Conservation (phyloP, 306 rosid species). For the Carpinus viminea region DNA sequence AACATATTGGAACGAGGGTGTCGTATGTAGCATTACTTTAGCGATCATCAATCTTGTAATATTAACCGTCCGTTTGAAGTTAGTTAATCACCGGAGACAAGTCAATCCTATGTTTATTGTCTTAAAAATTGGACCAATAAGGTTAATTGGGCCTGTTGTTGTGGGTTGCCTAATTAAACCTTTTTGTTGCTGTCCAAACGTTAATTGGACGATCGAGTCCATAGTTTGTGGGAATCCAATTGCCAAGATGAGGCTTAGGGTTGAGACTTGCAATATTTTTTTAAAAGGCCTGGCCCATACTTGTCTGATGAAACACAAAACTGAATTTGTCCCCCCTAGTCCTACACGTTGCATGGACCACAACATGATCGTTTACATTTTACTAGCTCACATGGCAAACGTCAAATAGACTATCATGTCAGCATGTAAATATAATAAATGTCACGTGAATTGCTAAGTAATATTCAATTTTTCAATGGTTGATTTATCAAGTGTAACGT, state of each 20-base stretch:
- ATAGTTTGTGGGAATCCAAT: background rate
- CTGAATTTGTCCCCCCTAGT: background rate
- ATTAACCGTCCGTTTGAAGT: background rate
- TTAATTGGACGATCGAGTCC: background rate
- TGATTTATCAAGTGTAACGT: no score
- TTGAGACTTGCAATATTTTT: background rate
- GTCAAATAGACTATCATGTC: no score
- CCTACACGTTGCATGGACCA: no score
- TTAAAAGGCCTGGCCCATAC: background rate
- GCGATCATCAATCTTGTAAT: no score
- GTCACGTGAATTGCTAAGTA: no score
- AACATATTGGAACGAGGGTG: no score
- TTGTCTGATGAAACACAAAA: background rate
- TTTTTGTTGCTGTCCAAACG: background rate
- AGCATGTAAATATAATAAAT: no score
- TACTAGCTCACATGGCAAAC: no score
- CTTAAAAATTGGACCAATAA: background rate
- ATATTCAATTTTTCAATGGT: no score
- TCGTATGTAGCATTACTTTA: no score
- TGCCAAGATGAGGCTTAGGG: background rate
- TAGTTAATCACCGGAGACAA: no score
- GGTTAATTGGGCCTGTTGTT: background rate
- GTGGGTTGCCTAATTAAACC: background rate
- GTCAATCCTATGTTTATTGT: background rate
- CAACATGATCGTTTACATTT: no score